Base-by-base conservation (phyloP, 176 grass and related monocot species). In the Carex scoparia region DNA sequence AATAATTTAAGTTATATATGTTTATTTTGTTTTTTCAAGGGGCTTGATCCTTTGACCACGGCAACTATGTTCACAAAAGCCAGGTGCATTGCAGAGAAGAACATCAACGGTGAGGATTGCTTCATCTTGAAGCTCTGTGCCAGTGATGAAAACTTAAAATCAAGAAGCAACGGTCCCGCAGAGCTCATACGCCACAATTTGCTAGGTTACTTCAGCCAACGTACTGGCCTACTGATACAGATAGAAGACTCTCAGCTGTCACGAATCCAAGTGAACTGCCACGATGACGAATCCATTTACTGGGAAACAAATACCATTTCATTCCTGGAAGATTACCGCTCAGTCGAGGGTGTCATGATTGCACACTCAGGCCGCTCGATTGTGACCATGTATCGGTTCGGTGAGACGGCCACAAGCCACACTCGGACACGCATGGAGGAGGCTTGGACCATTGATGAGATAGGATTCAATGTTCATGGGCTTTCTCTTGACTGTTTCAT, bases 391-490 rank as follows among this genome's bases (percentile, higher is more conserved):
- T 98, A 91, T 87, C 89, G 92, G 53, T 98, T 98, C 81, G 95
- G 93, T 7, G 95, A 98, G 86, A 90, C 82, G 27, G 95, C 93
- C 85, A 95, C 90, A 89, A 95, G 93, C 91, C 95, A 98, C 86
- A 95, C 91, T 84, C 89, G 94, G 88, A 98, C 95, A 23, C 84
- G 93, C 19, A 98, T 98, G 95, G 93, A 98, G 89, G 95, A 98
- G 85, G 77, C 87, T 0, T 98, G 95, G 95, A 93, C 69, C 88
- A 95, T 98, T 87, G 95, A 98, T 77, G 95, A 98, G 91, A 93
- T 98, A 59, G 95, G 91, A 1, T 98, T 95, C 88, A 98, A 98
- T 84, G 93, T 98, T 0, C 95, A 91, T 0, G 95, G 95, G 0
- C 83, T 98, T 7, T 98, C 95, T 14, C 61, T 89, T 5, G 95